Evolutionary conservation across 768 basidiomycete genomes (phyloP), one percentile per base, ranked within the genome.

Genomic region (Panaeolus papilionaceus): DNA sequence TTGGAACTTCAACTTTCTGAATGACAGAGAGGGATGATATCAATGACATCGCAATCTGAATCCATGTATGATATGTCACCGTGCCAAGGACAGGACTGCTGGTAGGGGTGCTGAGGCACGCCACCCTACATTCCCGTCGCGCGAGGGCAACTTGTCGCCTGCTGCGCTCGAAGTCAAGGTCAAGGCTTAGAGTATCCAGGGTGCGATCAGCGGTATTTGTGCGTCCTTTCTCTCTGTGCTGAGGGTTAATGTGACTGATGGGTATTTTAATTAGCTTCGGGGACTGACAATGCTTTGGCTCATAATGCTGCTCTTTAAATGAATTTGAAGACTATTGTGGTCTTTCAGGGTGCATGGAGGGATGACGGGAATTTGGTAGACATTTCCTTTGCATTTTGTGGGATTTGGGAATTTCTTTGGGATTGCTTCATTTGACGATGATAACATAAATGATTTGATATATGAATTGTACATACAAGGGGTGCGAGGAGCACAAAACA

Each of bases 81-180:
- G 23, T 23, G 23, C 23, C 23, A 23, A 1, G 23, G 23, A 23
- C 23, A 23, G 23, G 23, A 23, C 23, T 23, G 23, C 23, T 23
- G 23, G 23, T 23, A 23, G 23, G 23, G 23, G 23, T 23, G 23
- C 23, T 23, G 23, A 23, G 23, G 23, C 23, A 23, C 23, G 23
- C 23, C 23, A 23, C 23, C 23, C 23, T 23, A 23, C 23, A 23
- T 23, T 23, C 23, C 23, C 1, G 23, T 23, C 1, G 23, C 1
- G 23, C 1, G 69, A 76, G 38, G 81, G 80, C 6, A 76, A 79
- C 62, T 68, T 63, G 69, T 64, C 37, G 2, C 47, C 47, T 49
- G 47, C 47, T 23, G 23, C 1, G 7, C 47, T 49, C 11, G 47
- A 49, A 9, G 20, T 23, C 20, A 49, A 49, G 47, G 47, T 49